Evolutionary conservation across 495 filamentous ascomycete species (phyloP).

Genomic region (Neurospora sp.): DNA sequence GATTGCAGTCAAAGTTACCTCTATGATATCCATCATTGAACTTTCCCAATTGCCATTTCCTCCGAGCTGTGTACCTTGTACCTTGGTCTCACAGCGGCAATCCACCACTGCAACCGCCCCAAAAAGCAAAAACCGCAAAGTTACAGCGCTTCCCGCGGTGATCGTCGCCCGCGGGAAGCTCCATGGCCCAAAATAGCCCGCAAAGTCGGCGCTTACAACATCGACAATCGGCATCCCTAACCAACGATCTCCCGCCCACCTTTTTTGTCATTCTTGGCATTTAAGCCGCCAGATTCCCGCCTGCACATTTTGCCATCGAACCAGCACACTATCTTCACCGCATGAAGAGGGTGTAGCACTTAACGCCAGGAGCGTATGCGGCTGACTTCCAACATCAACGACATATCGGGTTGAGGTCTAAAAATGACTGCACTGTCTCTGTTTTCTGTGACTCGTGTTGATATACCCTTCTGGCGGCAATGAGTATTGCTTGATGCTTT

Average conservation of each 20-base stretch:
- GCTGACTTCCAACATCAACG: not conserved
- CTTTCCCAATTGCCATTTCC: too few species aligned
- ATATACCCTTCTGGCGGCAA: not conserved
- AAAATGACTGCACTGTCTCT: not conserved
- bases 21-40: too few species aligned
- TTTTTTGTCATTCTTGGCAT: not conserved
- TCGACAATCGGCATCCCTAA: not conserved
- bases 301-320: not conserved
- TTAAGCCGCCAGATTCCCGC: not conserved
- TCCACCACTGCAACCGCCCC: not conserved
- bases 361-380: not conserved
- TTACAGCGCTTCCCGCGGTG: not conserved
- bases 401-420: not conserved
- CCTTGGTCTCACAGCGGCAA: not conserved
- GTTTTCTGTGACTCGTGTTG: not conserved
- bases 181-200: not conserved
- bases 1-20: too few species aligned
- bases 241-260: not conserved
- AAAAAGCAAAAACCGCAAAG: not conserved
- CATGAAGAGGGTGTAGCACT: not conserved
- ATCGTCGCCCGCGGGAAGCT: not conserved
- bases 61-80: not conserved
- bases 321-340: not conserved
- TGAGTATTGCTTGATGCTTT: not conserved
- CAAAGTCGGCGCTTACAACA: not conserved